A percentile compares a stretch with the other conserved stretches of the same genome.
These are phyloP conservation scores for Aureobasidium sp. DNA, from an alignment of 2,329 filamentous ascomycete genomes.

Conservation along the genomic window DNA sequence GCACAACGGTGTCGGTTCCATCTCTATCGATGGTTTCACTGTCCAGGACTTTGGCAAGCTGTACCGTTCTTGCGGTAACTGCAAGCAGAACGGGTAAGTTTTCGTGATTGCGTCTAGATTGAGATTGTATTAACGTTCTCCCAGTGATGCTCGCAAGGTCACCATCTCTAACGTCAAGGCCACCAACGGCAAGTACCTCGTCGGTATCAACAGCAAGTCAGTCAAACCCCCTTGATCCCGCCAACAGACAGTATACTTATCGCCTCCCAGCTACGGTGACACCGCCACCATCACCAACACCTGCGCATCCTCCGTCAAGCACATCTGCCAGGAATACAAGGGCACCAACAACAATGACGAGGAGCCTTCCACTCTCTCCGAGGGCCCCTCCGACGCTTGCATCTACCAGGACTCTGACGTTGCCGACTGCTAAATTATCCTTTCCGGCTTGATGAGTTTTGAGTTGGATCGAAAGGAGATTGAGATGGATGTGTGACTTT, in stretches of 20 bases:
- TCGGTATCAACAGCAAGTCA: constrained; percentile 48
- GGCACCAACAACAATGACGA: constrained; percentile 29
- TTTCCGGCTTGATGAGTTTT: too few species aligned
- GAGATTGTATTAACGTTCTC: background rate
- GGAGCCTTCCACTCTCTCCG: constrained; percentile 29
- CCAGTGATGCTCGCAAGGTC: constrained; percentile 33
- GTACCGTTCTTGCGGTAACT: constrained; percentile 47
- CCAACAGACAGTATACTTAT: too few species aligned
- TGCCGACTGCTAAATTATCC: constrained; percentile 14
- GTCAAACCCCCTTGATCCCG: too few species aligned
- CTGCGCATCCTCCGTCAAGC: constrained; percentile 29
- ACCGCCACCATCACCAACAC: constrained; percentile 39
- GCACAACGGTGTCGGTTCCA: constrained; percentile 36
- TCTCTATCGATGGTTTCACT: constrained; percentile 37
- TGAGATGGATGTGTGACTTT: background rate
- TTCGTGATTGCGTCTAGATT: background rate
- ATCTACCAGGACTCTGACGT: constrained; percentile 28
- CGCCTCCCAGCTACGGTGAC: constrained; percentile 44
- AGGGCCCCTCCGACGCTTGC: constrained; percentile 29
- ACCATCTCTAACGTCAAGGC: constrained; percentile 40
- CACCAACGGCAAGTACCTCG: constrained; percentile 36
- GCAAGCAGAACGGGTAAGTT: constrained; percentile 24
- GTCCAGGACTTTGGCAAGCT: constrained; percentile 43
- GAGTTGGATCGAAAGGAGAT: background rate
- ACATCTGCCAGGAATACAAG: constrained; percentile 33